A percentile compares a stretch with the other conserved stretches of the same genome.
These are phyloP conservation scores for Backusella liffmaniae DNA, from an alignment of 192 early-diverging fungal species.

Conservation along the genomic window DNA sequence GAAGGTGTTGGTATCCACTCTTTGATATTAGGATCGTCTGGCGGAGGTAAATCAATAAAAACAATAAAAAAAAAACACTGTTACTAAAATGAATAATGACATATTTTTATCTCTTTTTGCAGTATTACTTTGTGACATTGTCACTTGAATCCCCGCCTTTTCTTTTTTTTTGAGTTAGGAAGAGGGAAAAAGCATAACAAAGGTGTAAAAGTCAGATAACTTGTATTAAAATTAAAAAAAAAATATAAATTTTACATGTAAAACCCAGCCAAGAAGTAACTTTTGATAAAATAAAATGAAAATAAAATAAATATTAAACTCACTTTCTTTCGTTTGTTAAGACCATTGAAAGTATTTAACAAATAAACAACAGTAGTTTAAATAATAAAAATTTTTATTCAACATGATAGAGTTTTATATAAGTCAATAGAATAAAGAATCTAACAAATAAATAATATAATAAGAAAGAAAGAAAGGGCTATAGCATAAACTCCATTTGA, in stretches of 20 bases:
- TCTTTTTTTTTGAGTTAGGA: neutral
- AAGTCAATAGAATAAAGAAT: neutral
- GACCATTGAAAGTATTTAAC: neutral
- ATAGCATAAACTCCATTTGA: neutral
- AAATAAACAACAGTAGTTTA: neutral
- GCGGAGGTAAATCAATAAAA: conserved; percentile 12
- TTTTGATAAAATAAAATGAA: neutral
- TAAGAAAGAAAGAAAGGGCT: neutral
- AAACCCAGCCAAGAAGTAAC: conserved; percentile 4
- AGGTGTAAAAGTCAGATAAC: conserved; percentile 1
- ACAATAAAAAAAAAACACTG: neutral
- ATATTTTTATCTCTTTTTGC: neutral
- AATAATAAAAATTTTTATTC: neutral
- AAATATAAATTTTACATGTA: neutral
- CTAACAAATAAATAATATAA: neutral
- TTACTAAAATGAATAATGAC: conserved; percentile 2
- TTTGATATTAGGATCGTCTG: conserved; percentile 14
- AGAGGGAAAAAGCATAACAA: conserved; percentile 5
- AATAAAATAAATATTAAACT: neutral
- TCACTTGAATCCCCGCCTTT: conserved; percentile 8
- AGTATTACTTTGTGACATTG: conserved; percentile 13
- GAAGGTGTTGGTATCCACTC: conserved; percentile 1
- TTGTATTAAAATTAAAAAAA: conserved; percentile 6
- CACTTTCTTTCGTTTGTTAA: conserved; percentile 9
- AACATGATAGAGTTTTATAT: neutral